These are phyloP conservation scores for Leishmania arabica DNA, from an alignment of 208 protist species.

Conservation along the genomic window DNA sequence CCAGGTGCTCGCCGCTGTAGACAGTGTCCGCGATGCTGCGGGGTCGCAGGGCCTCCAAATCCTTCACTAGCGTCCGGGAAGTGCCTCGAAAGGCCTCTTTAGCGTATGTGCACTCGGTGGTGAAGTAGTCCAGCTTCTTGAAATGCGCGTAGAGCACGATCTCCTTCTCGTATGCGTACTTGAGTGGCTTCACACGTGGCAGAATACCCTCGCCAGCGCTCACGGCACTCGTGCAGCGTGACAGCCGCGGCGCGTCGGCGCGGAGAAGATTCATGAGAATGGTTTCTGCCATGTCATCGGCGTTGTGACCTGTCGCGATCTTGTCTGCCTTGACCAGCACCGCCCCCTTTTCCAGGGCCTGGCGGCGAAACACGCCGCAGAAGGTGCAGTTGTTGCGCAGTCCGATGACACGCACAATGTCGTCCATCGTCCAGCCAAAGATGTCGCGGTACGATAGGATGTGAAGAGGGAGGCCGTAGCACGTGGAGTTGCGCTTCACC, in stretches of 20 bases:
- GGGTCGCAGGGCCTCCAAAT: conserved; percentile 92
- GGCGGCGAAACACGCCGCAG: conserved; percentile 97
- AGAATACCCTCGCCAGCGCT: conserved; percentile 54
- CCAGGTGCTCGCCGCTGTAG: conserved; percentile 84
- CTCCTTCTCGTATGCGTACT: conserved; percentile 98
- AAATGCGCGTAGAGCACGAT: conserved; percentile 99
- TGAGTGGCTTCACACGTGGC: conserved; percentile 96
- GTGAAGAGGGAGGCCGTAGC: conserved; percentile 94
- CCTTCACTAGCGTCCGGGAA: conserved; percentile 94
- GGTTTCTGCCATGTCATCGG: conserved; percentile 98
- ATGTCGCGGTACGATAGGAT: conserved; percentile 96
- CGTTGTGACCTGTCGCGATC: conserved; percentile 98
- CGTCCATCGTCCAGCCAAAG: conserved; percentile 98
- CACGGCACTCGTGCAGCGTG: conserved; percentile 78
- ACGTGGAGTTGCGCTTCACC: conserved; percentile 93
- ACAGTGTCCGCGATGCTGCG: conserved; percentile 94
- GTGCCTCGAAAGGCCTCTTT: conserved; percentile 96
- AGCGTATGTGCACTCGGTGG: conserved; percentile 97
- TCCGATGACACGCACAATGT: conserved; percentile 94
- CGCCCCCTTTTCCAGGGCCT: conserved; percentile 96
- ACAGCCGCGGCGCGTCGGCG: conserved; percentile 93
- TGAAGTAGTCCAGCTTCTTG: conserved; percentile 98
- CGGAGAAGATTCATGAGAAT: conserved; percentile 97
- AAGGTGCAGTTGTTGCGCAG: conserved; percentile 96
- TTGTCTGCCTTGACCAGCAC: conserved; percentile 85